A percentile compares a stretch with the other conserved stretches of the same genome.
Conservation (phyloP, 1,139 yeast genomes). For the Suhomyces terraborum region DNA sequence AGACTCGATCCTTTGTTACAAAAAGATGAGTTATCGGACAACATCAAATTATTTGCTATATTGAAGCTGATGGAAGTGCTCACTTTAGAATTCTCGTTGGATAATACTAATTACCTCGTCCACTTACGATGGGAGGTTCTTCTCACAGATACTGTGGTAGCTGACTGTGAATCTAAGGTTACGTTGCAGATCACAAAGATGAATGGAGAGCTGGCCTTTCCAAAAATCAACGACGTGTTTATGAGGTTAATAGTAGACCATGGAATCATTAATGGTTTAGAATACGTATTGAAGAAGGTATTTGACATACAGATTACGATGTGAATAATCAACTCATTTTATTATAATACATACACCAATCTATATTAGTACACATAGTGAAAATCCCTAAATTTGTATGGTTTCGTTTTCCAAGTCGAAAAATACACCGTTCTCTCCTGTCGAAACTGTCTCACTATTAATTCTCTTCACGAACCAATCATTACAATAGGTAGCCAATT, state of each 20-base stretch:
- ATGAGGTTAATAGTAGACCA: slow-evolving; percentile 25
- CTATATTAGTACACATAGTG: slow-evolving; percentile 1
- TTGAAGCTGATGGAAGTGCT: slow-evolving; percentile 26
- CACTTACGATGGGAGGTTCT: slow-evolving; percentile 33
- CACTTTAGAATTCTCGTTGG: slow-evolving; percentile 17
- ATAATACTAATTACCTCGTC: slow-evolving; percentile 4
- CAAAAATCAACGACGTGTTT: slow-evolving; percentile 21
- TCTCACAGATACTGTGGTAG: slow-evolving; percentile 26
- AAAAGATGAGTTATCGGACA: slow-evolving; percentile 19
- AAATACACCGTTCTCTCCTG: slow-evolving; percentile 7
- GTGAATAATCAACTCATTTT: slow-evolving; percentile 1
- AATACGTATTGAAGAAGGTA: slow-evolving; percentile 2
- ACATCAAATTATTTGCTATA: slow-evolving; percentile 20
- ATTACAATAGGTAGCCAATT: slow-evolving; percentile 30
- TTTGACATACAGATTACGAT: slow-evolving; percentile 1
- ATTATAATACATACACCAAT: slow-evolving; percentile 8
- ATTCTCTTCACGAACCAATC: slow-evolving; percentile 26
- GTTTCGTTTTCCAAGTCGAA: slow-evolving; percentile 34
- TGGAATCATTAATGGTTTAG: slow-evolving; percentile 23
- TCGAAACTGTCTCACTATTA: slow-evolving; percentile 1
- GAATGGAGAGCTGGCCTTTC: slow-evolving; percentile 12
- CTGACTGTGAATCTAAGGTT: slow-evolving; percentile 31
- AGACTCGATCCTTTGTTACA: slow-evolving; percentile 13
- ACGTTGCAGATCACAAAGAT: slow-evolving; percentile 12
- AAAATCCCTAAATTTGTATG: slow-evolving; percentile 16